A percentile compares a stretch with the other conserved stretches of the same genome.
These are phyloP conservation scores for Euphorbia pulcherrima DNA, from an alignment of 345 rosid species.

Conservation along the genomic window DNA sequence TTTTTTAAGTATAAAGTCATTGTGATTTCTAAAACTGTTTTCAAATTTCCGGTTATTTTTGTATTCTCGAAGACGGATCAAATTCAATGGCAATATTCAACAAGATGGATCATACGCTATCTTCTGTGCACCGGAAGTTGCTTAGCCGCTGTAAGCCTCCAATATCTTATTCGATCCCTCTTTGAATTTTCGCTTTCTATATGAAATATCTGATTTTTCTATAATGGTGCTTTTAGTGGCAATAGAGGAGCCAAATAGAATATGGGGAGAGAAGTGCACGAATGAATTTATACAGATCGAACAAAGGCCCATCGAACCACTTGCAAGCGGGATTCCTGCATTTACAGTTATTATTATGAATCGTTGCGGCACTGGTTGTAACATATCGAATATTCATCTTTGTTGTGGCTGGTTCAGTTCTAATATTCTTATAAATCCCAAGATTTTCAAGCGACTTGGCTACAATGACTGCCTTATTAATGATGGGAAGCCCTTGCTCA, in stretches of 20 bases:
- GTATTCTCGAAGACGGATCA: slow-evolving; percentile 5
- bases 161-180: neutral
- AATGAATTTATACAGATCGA: slow-evolving; percentile 54
- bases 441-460: slow-evolving; percentile 66
- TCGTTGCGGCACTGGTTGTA: slow-evolving; percentile 62
- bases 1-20: no score
- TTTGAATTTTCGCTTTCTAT: neutral
- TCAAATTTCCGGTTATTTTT: neutral
- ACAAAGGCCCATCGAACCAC: slow-evolving; percentile 65
- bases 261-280: slow-evolving; percentile 54
- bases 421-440: slow-evolving; percentile 64
- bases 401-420: slow-evolving; percentile 94
- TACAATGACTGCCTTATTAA: slow-evolving; percentile 88
- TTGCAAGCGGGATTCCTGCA: slow-evolving; percentile 72
- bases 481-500: slow-evolving; percentile 61
- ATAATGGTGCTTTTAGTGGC: slow-evolving; percentile 5
- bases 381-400: slow-evolving; percentile 61
- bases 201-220: neutral
- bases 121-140: slow-evolving; percentile 49
- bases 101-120: slow-evolving; percentile 9
- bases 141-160: slow-evolving; percentile 23
- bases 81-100: slow-evolving; percentile 6
- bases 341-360: slow-evolving; percentile 75
- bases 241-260: slow-evolving; percentile 47
- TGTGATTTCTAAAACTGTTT: neutral